Evolutionary conservation across 768 basidiomycete species (phyloP).

Genomic region (Galerina sulciceps): DNA sequence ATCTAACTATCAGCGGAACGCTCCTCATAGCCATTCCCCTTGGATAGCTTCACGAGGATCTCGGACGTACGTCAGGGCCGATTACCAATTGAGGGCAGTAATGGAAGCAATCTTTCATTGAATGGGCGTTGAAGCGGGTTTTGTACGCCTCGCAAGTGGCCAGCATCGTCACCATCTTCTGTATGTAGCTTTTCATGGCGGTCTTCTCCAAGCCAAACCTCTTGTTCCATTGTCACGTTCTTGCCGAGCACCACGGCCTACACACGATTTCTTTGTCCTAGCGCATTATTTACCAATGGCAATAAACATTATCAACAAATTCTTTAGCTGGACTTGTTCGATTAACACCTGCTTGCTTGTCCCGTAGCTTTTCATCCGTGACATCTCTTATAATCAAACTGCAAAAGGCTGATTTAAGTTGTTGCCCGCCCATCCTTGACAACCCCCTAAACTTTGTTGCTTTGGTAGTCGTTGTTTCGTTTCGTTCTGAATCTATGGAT

Average conservation of each 20-base stretch:
- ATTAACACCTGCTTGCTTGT: too few relatives aligned
- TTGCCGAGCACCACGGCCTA: constrained; percentile 9
- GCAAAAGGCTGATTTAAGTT: neutral
- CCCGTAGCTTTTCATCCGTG: too few relatives aligned
- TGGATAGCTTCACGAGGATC: constrained; percentile 1
- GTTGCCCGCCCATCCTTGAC: neutral
- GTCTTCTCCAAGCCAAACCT: neutral
- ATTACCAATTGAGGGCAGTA: neutral
- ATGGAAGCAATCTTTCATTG: neutral
- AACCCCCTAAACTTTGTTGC: neutral
- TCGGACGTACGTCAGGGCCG: constrained; percentile 6
- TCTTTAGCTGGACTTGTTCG: too few relatives aligned
- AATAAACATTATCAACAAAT: too few relatives aligned
- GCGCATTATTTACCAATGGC: too few relatives aligned
- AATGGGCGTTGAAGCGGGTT: too few relatives aligned
- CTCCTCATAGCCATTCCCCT: neutral
- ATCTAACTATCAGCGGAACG: neutral
- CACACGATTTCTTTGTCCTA: too few relatives aligned
- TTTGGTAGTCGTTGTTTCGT: neutral
- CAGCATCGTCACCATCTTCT: too few relatives aligned
- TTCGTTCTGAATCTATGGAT: neutral
- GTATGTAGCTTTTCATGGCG: too few relatives aligned
- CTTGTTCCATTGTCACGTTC: neutral
- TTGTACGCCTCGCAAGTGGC: too few relatives aligned
- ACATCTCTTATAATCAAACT: too few relatives aligned